A percentile compares a stretch with the other conserved stretches of the same genome.
These are phyloP conservation scores for Zasmidium angulare DNA, from an alignment of 2,329 filamentous ascomycete species.

Conservation along the genomic window DNA sequence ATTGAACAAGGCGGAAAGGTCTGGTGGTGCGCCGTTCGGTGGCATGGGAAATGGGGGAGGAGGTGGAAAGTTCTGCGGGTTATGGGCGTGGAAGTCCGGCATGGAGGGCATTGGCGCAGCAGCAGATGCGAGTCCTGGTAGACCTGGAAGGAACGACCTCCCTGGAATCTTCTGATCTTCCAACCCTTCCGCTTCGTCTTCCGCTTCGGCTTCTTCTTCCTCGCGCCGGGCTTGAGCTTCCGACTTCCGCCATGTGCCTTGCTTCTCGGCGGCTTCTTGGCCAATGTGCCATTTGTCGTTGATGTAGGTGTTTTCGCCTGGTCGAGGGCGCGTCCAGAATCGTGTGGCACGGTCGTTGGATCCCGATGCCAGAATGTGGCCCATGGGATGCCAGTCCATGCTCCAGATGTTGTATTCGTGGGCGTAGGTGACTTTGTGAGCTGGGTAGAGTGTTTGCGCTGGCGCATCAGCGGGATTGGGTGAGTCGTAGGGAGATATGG, in stretches of 20 bases:
- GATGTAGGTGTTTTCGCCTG: slow-evolving; percentile 80
- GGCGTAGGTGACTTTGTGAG: slow-evolving; percentile 81
- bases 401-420: slow-evolving; percentile 98
- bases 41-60: slow-evolving; percentile 26
- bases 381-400: slow-evolving; percentile 94
- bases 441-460: slow-evolving; percentile 87
- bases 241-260: slow-evolving; percentile 89
- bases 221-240: slow-evolving; percentile 78
- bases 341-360: slow-evolving; percentile 95
- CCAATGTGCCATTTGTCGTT: slow-evolving; percentile 96
- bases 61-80: slow-evolving; percentile 30
- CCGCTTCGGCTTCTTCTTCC: slow-evolving; percentile 88
- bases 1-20: slow-evolving; percentile 27
- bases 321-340: slow-evolving; percentile 90
- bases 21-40: slow-evolving; percentile 18
- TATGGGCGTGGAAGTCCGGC: slow-evolving; percentile 14
- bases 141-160: slow-evolving; percentile 34
- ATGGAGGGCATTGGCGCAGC: slow-evolving; percentile 35
- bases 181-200: slow-evolving; percentile 89
- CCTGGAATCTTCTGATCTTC: slow-evolving; percentile 81
- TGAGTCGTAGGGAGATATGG: slow-evolving; percentile 80
- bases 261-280: slow-evolving; percentile 85
- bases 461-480: slow-evolving; percentile 76
- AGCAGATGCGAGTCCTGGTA: slow-evolving; percentile 49
- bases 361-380: slow-evolving; percentile 90